Conservation (phyloP, 1,139 yeast species). For the Wickerhamiella infanticola region DNA sequence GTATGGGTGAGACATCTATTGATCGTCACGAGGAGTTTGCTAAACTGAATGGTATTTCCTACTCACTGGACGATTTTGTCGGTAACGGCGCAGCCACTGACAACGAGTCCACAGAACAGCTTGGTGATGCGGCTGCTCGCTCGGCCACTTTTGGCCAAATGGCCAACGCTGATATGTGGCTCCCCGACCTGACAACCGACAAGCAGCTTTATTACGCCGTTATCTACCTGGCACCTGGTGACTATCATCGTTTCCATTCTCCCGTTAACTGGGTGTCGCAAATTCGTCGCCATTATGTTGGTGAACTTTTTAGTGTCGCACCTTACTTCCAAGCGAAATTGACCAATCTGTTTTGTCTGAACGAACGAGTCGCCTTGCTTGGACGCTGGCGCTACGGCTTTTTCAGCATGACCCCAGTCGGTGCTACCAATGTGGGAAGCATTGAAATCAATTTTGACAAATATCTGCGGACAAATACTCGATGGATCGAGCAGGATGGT, state of each 20-base stretch:
- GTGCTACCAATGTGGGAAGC: slow-evolving; percentile 97
- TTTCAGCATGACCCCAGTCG: slow-evolving; percentile 97
- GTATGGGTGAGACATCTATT: slow-evolving; percentile 20
- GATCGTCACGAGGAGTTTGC: slow-evolving; percentile 66
- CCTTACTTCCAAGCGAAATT: slow-evolving; percentile 87
- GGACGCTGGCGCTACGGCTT: slow-evolving; percentile 97
- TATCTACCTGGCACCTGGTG: slow-evolving; percentile 94
- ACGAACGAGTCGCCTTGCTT: slow-evolving; percentile 86
- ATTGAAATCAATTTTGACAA: slow-evolving; percentile 85
- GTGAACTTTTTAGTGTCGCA: slow-evolving; percentile 89
- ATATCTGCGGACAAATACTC: slow-evolving; percentile 70
- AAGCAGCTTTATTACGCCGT: slow-evolving; percentile 76
- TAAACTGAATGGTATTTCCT: slow-evolving; percentile 55
- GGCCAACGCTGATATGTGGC: slow-evolving; percentile 4
- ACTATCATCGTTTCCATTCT: slow-evolving; percentile 92
- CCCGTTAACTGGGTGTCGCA: slow-evolving; percentile 96
- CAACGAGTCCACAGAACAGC: slow-evolving; percentile 9
- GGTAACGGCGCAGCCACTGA: slow-evolving; percentile 24
- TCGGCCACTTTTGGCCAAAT: neutral
- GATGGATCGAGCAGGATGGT: slow-evolving; percentile 22
- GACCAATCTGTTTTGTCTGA: slow-evolving; percentile 74
- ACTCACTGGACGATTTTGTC: slow-evolving; percentile 52
- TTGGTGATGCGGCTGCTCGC: slow-evolving; percentile 25
- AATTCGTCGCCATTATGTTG: slow-evolving; percentile 85
- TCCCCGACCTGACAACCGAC: slow-evolving; percentile 22